Percentiles rank a stretch among this genome's conserved stretches.
These are phyloP conservation scores for Raddia distichophylla DNA, from an alignment of 176 grass and related monocot species.

Conservation along the genomic window DNA sequence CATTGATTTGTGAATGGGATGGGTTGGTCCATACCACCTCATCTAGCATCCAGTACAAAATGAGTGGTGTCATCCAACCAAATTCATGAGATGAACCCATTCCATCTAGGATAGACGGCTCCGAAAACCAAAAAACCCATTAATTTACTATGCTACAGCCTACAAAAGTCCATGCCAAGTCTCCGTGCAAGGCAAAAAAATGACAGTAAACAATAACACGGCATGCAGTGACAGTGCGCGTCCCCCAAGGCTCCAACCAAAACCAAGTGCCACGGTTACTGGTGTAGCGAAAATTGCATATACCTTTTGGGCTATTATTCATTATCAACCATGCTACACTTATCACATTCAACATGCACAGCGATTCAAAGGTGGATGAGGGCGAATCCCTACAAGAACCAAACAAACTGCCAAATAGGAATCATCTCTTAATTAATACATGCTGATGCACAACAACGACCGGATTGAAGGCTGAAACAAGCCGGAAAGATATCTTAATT, in stretches of 20 bases:
- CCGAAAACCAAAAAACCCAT: too few species aligned
- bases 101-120: too few species aligned
- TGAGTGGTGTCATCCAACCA: too few species aligned
- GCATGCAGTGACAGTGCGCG: background rate
- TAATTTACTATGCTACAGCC: too few species aligned
- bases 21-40: too few species aligned
- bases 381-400: background rate
- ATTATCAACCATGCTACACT: background rate
- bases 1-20: too few species aligned
- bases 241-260: background rate
- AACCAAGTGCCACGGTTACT: background rate
- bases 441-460: too few species aligned
- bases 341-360: background rate
- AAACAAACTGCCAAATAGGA: slow-evolving; percentile 16
- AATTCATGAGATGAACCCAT: too few species aligned
- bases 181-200: too few species aligned
- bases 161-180: too few species aligned
- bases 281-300: background rate
- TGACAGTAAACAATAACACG: background rate
- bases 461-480: too few species aligned
- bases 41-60: too few species aligned
- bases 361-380: background rate
- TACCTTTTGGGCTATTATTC: background rate
- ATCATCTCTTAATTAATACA: background rate
- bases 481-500: background rate